Evolutionary conservation across 495 filamentous ascomycete species (phyloP).

Genomic region (Penicillium fimorum): DNA sequence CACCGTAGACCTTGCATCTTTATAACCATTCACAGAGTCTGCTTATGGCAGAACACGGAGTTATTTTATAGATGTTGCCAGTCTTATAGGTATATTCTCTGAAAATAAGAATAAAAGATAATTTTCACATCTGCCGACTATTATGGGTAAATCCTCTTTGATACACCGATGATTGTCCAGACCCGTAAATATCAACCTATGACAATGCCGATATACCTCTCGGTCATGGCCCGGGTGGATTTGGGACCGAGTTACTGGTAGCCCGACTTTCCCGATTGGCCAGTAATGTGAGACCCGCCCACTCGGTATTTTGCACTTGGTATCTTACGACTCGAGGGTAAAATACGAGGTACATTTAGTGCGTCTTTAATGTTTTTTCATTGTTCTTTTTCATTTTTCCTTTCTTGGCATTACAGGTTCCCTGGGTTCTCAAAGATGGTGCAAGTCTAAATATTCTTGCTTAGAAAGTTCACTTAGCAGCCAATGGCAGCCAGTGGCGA

Average conservation of each 20-base stretch:
- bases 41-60: neutral
- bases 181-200: constrained; percentile 4
- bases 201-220: neutral
- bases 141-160: neutral
- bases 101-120: neutral
- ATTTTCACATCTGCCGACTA: neutral
- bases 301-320: neutral
- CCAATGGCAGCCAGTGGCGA: too few relatives aligned
- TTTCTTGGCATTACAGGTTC: too few relatives aligned
- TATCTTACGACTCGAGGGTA: neutral
- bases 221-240: constrained; percentile 2
- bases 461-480: too few relatives aligned
- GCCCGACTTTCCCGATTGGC: constrained; percentile 5
- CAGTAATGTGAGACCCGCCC: neutral
- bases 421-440: too few relatives aligned
- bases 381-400: neutral
- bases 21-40: neutral
- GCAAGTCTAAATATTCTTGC: too few relatives aligned
- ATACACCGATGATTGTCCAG: neutral
- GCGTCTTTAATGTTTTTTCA: neutral
- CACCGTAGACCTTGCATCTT: neutral
- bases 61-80: neutral
- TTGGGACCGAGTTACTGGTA: neutral
- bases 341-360: neutral
- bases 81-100: neutral